Evolutionary conservation across 305 asterid genomes (phyloP), one percentile per base, ranked within the genome.

Genomic region (Plantago lanceolata): DNA sequence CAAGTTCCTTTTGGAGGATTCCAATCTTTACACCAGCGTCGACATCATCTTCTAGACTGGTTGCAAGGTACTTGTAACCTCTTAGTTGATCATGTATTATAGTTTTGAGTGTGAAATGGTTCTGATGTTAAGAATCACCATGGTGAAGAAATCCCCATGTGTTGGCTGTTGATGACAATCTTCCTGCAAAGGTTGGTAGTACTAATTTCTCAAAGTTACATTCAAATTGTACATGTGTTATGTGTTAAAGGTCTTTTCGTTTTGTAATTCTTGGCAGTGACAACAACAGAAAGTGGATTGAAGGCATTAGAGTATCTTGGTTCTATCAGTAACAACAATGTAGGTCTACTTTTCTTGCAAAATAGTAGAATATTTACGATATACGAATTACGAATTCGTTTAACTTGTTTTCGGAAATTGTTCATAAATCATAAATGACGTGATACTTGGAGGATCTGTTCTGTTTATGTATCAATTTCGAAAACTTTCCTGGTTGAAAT

Each of bases 151-250:
- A 80, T 59, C 82, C 74, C 1, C 93, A 85, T 72, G 87, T 85
- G 48, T 71, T 85, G 29, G 93, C 89, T 19, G 89, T 85, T 47
- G 93, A 85, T 72, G 89, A 85, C 72, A 85, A 72, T 67, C 67
- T 8, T 83, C 93, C 75, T 85, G 85, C 78, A 81, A 48, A 83
- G 93, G 93, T 85, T n/a, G n/a, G n/a, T n/a, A n/a, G n/a, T n/a
- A n/a, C n/a, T n/a, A n/a, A n/a, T n/a, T n/a, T n/a, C n/a, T n/a
- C n/a, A n/a, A 74, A 0, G 4, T 21, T 3, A 16, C 11, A 26
- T 54, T 19, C 47, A 53, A n/a, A 24, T n/a, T 61, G 17, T 64
- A 21, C 52, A 4, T 44, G 12, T 15, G 19, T 12, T 18, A 19
- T 8, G 13, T 35, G 4, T 59, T 19, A 16, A 28, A 21, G 16